Evolutionary conservation across 148 eudicot genomes (phyloP), one percentile per base, ranked within the genome.

Genomic region (Fagopyrum tataricum): DNA sequence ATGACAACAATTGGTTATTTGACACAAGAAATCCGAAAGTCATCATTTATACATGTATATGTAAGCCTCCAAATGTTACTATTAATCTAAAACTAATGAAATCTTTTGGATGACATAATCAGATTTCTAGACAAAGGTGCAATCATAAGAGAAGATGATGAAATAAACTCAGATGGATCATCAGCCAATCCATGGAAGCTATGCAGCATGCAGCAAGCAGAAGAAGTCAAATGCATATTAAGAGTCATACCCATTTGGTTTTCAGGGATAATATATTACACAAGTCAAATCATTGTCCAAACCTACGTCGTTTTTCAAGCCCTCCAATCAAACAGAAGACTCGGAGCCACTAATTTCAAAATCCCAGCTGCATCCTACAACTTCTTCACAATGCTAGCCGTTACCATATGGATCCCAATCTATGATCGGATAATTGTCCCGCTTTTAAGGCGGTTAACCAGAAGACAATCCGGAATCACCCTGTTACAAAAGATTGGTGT

Each of bases 181-280:
- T 44, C 96, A 20, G 81, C 75, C 15, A 69, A 86, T 37, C 87
- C 85, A 21, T 87, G 96, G 96, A 85, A 72, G 55, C 89, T 91
- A 0, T 80, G 89, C 70, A 80, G 83, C 40, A 41, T 88, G 12
- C 96, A 91, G 37, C 86, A 87, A 81, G 84, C 83, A 0, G 93
- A 91, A 77, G 83, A 87, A 76, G 79, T 85, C 21, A 91, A 91
- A 81, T 87, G 96, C 75, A 40, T 91, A 13, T 7, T 84, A 2
- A 77, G 89, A 76, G 84, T 87, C 23, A 4, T 88, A 6, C 96
- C 96, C 13, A 85, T 91, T 1, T 91, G 96, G 96, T 2, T 81
- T 40, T 67, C 96, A 6, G 85, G 84, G 44, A 73, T 84, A 2
- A 9, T 88, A 21, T 87, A 87, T 76, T 55, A n/a, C 51, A 59